phyloP scores from a whole-genome alignment of 2,329 filamentous ascomycete species.

The Penicillium capsulatum region DNA sequence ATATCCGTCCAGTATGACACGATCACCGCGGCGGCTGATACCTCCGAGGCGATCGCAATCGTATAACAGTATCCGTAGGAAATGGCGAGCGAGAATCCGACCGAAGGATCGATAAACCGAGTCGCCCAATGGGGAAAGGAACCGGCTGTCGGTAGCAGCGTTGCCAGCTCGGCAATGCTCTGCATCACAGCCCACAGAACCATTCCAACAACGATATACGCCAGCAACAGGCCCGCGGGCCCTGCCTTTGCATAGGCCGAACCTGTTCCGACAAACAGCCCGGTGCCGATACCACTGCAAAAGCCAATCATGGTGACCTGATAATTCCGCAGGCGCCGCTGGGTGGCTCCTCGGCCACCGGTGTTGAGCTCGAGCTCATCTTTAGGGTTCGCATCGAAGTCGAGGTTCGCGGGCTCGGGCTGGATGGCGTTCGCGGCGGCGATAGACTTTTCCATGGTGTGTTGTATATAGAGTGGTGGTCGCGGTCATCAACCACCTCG shows the following conservation, averaged over 20 bases:
- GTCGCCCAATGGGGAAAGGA: conserved; percentile 90
- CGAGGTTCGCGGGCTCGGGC: conserved; percentile 9
- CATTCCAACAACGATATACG: conserved; percentile 56
- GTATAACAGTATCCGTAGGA: conserved; percentile 77
- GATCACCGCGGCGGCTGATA: conserved; percentile 80
- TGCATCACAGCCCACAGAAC: conserved; percentile 91
- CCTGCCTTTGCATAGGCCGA: conserved; percentile 66
- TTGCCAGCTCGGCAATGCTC: conserved; percentile 82
- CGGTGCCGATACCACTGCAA: conserved; percentile 55
- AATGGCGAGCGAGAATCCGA: conserved; percentile 78
- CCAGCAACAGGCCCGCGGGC: conserved; percentile 69
- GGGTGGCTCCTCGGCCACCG: conserved; percentile 31
- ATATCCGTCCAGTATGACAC: conserved; percentile 70
- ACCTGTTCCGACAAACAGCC: conserved; percentile 79
- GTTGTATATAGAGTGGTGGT: too few species aligned
- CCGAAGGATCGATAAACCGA: conserved; percentile 82
- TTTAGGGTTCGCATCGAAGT: conserved; percentile 18
- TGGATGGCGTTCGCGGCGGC: conserved; percentile 13
- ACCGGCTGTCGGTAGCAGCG: conserved; percentile 83
- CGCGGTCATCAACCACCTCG: neutral
- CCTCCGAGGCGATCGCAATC: conserved; percentile 73
- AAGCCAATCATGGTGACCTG: conserved; percentile 34
- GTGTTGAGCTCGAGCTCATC: conserved; percentile 31
- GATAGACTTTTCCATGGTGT: conserved; percentile 17
- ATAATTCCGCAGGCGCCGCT: conserved; percentile 35